Base-by-base conservation (phyloP, 148 eudicot genomes). In the Bassia scoparia region DNA sequence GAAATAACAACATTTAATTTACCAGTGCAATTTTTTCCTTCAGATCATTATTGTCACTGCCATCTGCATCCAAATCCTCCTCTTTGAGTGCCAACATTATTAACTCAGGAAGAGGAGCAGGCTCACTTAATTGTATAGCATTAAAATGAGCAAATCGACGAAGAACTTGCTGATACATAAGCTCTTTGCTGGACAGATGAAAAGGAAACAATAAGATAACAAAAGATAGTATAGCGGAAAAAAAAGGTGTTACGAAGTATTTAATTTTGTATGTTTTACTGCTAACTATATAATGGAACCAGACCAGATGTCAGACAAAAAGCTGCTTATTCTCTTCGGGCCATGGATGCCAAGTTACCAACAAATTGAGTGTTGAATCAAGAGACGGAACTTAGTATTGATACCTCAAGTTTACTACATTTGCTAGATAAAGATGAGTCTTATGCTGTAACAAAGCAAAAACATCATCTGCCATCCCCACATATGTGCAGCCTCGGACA, bases 391-490 rank as follows among this genome's bases (percentile, higher is more conserved):
- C 20, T 50, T 38, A 55, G 74, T 50, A 71, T 66, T 29, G 50
- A 60, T 82, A 93, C 98, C 98, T 94, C 85, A 94, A 83, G 75
- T 84, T 86, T 82, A 94, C 96, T 44, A 94, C 91, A 84, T 91
- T 89, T 27, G 90, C 98, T 71, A 94, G 93, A 85, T 91, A 94
- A 61, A 94, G 90, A 72, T 87, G 93, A 79, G 98, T 94, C 68
- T 87, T 85, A 76, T 88, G 77, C 85, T 94, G 98, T 70, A 94
- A 80, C 78, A 94, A 77, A 23, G 96, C 98, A 74, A 87, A 91
- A 67, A 82, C 84, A 88, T 91, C 96, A 76, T 94, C 97, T 69
- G 98, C 97, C 97, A 94, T 94, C 76, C 97, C 97, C 74, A 91
- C 81, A 83, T 89, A 94, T 53, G 93, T 85, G 87, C 98, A 91